phyloP scores from a whole-genome alignment of 306 rosid species.

The Hippophae gyantsensis region DNA sequence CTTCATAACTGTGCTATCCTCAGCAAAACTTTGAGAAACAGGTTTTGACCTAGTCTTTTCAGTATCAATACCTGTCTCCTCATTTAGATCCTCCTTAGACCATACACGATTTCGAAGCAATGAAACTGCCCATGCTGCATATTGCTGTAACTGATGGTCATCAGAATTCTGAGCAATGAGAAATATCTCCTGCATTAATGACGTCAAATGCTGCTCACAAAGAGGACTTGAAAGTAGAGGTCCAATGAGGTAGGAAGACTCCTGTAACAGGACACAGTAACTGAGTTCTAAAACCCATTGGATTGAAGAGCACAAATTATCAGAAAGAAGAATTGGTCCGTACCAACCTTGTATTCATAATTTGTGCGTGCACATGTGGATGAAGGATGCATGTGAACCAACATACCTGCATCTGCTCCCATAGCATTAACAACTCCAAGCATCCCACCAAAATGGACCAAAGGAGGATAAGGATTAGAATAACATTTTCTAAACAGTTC shows the following conservation, averaged over 20 bases:
- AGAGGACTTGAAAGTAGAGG: constrained; percentile 58
- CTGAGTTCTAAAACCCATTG: constrained; percentile 14
- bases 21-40: constrained; percentile 52
- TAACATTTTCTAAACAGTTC: constrained; percentile 74
- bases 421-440: constrained; percentile 72
- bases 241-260: constrained; percentile 44
- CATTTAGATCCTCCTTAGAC: constrained; percentile 44
- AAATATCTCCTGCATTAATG: constrained; percentile 82
- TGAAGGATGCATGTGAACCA: constrained; percentile 40
- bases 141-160: constrained; percentile 61
- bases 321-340: constrained; percentile 1
- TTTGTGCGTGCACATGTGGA: constrained; percentile 23
- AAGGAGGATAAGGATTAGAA: constrained; percentile 54
- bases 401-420: constrained; percentile 73
- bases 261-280: constrained; percentile 33
- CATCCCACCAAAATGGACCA: constrained; percentile 84
- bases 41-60: constrained; percentile 36
- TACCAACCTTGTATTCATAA: constrained; percentile 49
- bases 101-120: constrained; percentile 60
- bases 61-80: constrained; percentile 25
- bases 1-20: constrained; percentile 56
- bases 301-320: background rate
- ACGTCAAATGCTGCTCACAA: constrained; percentile 53
- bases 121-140: constrained; percentile 80
- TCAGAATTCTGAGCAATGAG: constrained; percentile 83